Percentiles rank a stretch among this genome's conserved stretches.
Conservation (phyloP, 176 grass and related monocot genomes). For the Thinopyrum elongatum region DNA sequence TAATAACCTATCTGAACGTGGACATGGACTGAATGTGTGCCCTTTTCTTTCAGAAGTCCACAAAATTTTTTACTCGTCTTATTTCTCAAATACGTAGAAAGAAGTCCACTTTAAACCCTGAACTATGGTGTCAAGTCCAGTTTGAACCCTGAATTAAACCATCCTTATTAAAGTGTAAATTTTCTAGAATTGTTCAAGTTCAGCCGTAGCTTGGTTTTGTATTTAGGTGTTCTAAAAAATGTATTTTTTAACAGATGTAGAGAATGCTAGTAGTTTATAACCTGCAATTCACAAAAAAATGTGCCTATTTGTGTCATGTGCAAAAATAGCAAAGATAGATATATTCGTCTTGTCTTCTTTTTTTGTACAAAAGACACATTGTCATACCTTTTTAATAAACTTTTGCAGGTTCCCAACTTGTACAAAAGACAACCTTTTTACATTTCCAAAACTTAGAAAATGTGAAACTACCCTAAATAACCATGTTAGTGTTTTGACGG, state of each 20-base stretch:
- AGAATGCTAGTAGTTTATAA: not conserved
- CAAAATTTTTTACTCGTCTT: not conserved
- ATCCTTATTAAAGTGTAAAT: not conserved
- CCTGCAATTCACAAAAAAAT: not conserved
- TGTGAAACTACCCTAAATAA: not conserved
- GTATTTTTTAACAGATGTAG: not conserved
- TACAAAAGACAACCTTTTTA: not conserved
- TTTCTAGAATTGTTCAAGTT: not conserved
- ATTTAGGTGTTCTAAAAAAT: not conserved
- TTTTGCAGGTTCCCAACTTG: not conserved
- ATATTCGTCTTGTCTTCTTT: not conserved
- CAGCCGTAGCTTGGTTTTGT: not conserved
- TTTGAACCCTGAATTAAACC: not conserved
- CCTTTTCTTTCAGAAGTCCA: not conserved
- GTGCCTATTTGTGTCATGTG: not conserved
- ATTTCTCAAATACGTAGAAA: not conserved
- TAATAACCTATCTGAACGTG: not conserved
- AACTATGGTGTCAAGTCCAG: not conserved
- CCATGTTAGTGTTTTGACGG: not conserved
- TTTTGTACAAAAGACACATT: not conserved
- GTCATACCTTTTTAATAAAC: not conserved
- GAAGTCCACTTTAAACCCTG: not conserved
- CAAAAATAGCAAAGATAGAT: not conserved
- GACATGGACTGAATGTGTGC: not conserved
- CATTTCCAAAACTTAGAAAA: not conserved